Evolutionary conservation across 148 eudicot species (phyloP).

Genomic region (Vaccinium macrocarpon): DNA sequence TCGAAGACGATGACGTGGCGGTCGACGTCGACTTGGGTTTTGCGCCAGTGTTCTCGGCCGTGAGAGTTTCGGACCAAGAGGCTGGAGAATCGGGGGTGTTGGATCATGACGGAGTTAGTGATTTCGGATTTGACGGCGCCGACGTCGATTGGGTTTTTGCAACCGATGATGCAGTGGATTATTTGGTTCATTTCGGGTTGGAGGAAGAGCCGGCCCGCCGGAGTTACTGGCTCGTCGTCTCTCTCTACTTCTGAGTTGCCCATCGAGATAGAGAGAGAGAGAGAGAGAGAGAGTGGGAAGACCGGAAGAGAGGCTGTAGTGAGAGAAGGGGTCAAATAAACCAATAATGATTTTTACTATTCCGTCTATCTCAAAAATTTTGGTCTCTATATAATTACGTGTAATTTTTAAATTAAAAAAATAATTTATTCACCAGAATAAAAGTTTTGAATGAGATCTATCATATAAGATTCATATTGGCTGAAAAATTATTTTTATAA

Average conservation of each 20-base stretch:
- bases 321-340: not conserved
- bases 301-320: not conserved
- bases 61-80: slow-evolving; percentile 42
- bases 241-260: not conserved
- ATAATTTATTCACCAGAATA: no score
- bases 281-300: not conserved
- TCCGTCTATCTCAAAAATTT: no score
- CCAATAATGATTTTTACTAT: not conserved
- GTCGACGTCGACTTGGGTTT: slow-evolving; percentile 43
- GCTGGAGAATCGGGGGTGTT: slow-evolving; percentile 73
- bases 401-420: no score
- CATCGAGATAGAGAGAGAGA: not conserved
- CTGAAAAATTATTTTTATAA: no score
- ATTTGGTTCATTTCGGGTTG: slow-evolving; percentile 47
- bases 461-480: no score
- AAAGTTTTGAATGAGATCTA: no score
- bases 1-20: slow-evolving; percentile 50
- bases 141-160: slow-evolving; percentile 36
- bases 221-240: slow-evolving; percentile 46
- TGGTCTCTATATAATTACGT: no score
- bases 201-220: slow-evolving; percentile 47
- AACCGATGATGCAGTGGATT: slow-evolving; percentile 46
- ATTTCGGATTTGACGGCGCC: slow-evolving; percentile 38
- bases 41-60: slow-evolving; percentile 48
- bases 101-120: slow-evolving; percentile 36